Evolutionary conservation across 2,329 filamentous ascomycete genomes (phyloP), one percentile per base, ranked within the genome.

Genomic region (Coccinonectria pachysandricola): DNA sequence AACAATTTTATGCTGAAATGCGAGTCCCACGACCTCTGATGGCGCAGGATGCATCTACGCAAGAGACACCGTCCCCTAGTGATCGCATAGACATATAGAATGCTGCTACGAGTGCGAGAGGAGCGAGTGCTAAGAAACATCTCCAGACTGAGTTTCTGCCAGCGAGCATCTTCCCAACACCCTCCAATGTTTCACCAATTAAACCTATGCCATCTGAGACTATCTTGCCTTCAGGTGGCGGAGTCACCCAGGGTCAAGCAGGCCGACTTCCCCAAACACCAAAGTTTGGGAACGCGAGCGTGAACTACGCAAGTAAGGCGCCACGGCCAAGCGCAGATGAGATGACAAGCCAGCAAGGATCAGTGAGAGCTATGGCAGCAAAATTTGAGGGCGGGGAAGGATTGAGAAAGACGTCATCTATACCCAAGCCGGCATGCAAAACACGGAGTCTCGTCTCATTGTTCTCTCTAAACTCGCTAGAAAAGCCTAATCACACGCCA

Each of bases 361-460:
- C 52, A 3, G 65, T 69, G 8, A 64, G 51, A 37, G 64, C 62
- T 3, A 68, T 72, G 54, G 59, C 66, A 4, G 66, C 66, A 18
- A 56, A 60, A 42, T 70, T 70, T 42, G 64, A 72, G 34, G 56
- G 40, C 6, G 39, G 42, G 9, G 32, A 38, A 6, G 15, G 18
- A 20, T 23, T 29, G 5, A 30, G 27, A 5, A 30, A 36, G 8
- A 7, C 23, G 13, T 30, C 32, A 4, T 11, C 19, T 11, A 20
- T 17, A 3, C n/a, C 20, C 12, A 29, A 23, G 12, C 34, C 24
- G 16, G 23, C 34, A 12, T 36, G 28, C 31, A 41, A 36, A 23
- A 31, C 42, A 4, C 45, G 40, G 16, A 36, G 31, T 20, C 29
- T 42, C 6, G 33, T 36, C 14, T 45, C 34, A 11, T 37, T 33